Evolutionary conservation across 306 rosid species (phyloP), one percentile per base, ranked within the genome.

Genomic region (Citrullus colocynthis): DNA sequence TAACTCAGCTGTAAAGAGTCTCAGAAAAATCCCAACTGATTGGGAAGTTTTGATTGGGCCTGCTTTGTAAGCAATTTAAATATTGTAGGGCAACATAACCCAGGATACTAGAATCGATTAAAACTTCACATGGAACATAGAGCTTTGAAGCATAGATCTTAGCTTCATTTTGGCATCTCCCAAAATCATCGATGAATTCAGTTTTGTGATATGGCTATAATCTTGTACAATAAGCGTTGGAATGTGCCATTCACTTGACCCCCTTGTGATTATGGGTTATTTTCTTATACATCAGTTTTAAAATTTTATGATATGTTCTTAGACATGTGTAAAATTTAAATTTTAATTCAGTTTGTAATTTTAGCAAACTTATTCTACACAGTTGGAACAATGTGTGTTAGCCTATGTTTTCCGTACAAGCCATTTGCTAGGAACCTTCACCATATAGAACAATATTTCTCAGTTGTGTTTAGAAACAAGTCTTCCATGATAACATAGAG

Each of bases 61-160:
- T 32, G 78, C 34, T 52, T 11, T 74, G 61, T 52, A 74, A 52
- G 48, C 78, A 74, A 74, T 52, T 74, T 74, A 74, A 48, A 52
- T 49, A 74, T 52, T 48, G 7, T 74, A 74, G 62, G 20, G 45
- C 10, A 12, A 6, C 15, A 18, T 17, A 12, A 6, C 15, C n/a
- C 16, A 37, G 28, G 11, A 52, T 14, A 2, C 44, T 54, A 52
- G 58, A 52, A 74, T 24, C 52, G 30, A 32, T 74, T 9, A 52
- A 17, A 74, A 41, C 62, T 74, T 52, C 48, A 30, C 30, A 52
- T 11, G 30, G 34, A 73, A 30, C 61, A 32, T 71, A 48, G 21
- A 15, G 57, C 59, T 71, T 24, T 71, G 59, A 71, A 71, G 76
- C 45, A 71, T 45, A 28, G 41, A 71, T 71, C 59, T 24, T 71